These are phyloP conservation scores for Trypanosoma caninum DNA, from an alignment of 208 protist species.

Conservation along the genomic window DNA sequence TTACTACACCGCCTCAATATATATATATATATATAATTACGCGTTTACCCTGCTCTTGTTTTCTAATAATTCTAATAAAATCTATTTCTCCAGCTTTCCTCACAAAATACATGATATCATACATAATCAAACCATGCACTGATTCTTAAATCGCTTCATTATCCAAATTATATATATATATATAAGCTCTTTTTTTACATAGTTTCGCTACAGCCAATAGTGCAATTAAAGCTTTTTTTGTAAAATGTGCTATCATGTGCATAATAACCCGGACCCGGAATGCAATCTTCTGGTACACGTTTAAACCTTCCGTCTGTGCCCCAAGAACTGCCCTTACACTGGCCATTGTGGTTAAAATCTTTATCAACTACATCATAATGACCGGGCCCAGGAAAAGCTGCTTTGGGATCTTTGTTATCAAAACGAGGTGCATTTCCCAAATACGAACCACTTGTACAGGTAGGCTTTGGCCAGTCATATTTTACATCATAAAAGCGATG, in stretches of 20 bases:
- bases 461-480: constrained; percentile 72
- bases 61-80: too few relatives aligned
- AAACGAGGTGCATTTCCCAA: constrained; percentile 44
- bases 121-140: too few relatives aligned
- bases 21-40: constrained; percentile 11
- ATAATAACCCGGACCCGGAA: constrained; percentile 53
- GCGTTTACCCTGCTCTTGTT: too few relatives aligned
- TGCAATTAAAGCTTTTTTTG: constrained; percentile 83
- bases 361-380: constrained; percentile 33
- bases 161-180: too few relatives aligned
- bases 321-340: constrained; percentile 40
- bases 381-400: constrained; percentile 37
- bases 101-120: too few relatives aligned
- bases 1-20: constrained; percentile 12
- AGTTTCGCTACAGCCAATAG: constrained; percentile 39
- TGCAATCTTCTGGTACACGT: background rate
- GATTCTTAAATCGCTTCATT: too few relatives aligned
- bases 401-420: background rate
- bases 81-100: too few relatives aligned
- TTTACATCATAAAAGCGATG: constrained; percentile 55
- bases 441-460: constrained; percentile 34
- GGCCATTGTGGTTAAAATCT: background rate
- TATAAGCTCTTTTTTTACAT: constrained; percentile 14
- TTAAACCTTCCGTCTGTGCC: constrained; percentile 66
- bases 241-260: constrained; percentile 66